Evolutionary conservation across 768 basidiomycete species (phyloP), one percentile per base, ranked within the genome.

Genomic region (Leccinum truebloodii): DNA sequence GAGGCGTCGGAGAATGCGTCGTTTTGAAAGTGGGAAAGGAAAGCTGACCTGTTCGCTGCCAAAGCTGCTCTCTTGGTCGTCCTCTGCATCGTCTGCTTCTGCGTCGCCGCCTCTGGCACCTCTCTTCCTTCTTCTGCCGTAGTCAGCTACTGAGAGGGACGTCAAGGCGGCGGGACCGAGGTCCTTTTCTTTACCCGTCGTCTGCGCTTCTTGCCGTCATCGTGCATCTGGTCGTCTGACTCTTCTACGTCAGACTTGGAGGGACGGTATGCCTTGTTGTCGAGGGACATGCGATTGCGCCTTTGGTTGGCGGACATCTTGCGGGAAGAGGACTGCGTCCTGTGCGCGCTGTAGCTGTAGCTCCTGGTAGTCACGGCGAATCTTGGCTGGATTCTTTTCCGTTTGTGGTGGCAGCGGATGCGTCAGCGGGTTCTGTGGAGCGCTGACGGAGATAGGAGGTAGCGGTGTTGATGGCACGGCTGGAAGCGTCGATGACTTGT

Each of bases 211-310:
- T 78, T 79, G 59, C 79, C 85, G 55, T 76, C 78, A 32, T 80
- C 83, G 26, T 82, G 83, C 34, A 81, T 79, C 53, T 84, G 83
- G 54, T 87, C 86, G 35, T 86, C 87, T 7, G 86, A 85, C 8
- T 83, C 81, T 44, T 91, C 90, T 35, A 83, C 65, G 64, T 89
- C 89, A 8, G 86, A 88, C 58, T 73, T 71, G 1, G 84, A 74
- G 20, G 92, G 92, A 57, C 82, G 82, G 67, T 93, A 94, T 1
- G 92, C 92, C 71, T 89, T 90, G 75, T 93, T 92, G 73, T 94
- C 92, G 28, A 77, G 67, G 0, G 88, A 89, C 63, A 92, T 90
- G 34, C 87, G 84, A 65, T 80, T 81, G 26, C 85, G 82, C 69
- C 79, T 83, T 62, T 80, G 76, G 8, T 67, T 68, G 2, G 75